Base-by-base conservation (phyloP, 208 protist species). In the Paratrypanosoma confusum region DNA sequence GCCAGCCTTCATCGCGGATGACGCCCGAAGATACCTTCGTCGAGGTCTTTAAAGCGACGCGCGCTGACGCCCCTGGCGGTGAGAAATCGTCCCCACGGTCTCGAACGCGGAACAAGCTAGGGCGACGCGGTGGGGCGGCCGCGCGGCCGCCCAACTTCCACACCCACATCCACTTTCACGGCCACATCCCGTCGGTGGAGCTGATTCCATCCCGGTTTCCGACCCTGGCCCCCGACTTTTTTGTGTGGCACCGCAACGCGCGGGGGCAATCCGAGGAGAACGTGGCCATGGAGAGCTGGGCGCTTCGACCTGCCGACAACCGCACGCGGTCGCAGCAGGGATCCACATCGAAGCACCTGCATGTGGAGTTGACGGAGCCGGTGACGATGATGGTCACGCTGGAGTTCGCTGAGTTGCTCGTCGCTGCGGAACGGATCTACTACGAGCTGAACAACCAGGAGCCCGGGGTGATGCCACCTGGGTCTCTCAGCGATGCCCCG, bases 281-380 rank as follows among this genome's bases (percentile, higher is more conserved):
- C 24, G 40, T 34, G 10, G 20, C n/a, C 13, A 25, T 31, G 23
- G 35, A 32, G 41, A 26, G 37, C 2, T 89, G 76, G 68, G 65
- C 76, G 8, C 36, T 48, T 36, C 68, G 74, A 10, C 27, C 47
- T 21, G 68, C 71, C 7, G 78, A 92, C 57, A 87, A 92, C 58
- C 39, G 64, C 7, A 66, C 75, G 53, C 71, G 79, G 10, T 83
- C 73, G 5, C 45, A 58, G 31, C 39, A 65, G 32, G 71, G 72
- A 16, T 52, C 70, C 5, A 92, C 83, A 2, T 79, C 83, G 17
- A 76, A 73, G 32, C 83, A 92, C 43, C 23, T 80, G 1, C 79
- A 92, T 59, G 20, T 87, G 8, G 72, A 83, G 20, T 23, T 69
- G 13, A 43, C 75, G 23, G 59, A 65, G 27, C 82, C 82, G 11